phyloP scores from a whole-genome alignment of 2,329 filamentous ascomycete species.

The Basipetospora chlamydospora region DNA sequence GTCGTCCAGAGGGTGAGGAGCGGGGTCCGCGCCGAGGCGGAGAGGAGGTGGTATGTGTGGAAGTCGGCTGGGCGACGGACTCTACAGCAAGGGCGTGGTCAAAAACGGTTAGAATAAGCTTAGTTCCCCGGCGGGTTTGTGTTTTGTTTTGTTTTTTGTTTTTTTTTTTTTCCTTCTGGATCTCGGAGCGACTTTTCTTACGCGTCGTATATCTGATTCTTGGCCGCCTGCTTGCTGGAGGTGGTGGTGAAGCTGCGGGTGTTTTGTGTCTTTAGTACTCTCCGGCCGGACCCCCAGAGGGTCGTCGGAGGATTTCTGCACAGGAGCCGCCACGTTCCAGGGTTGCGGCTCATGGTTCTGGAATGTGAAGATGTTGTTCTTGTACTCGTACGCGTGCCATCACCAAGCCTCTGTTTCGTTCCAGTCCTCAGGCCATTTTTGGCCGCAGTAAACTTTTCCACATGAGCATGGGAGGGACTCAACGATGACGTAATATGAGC shows the following conservation, averaged over 20 bases:
- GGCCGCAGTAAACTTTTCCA: no score
- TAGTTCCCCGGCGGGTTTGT: no score
- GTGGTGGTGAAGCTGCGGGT: slow-evolving; percentile 6
- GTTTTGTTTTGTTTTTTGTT: slow-evolving; percentile 5
- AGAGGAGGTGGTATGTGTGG: slow-evolving; percentile 39
- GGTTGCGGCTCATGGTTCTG: neutral
- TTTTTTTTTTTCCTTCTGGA: no score
- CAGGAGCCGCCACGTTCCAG: neutral
- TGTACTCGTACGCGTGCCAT: no score
- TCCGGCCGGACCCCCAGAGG: no score
- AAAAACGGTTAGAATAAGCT: no score
- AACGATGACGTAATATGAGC: no score
- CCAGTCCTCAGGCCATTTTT: no score
- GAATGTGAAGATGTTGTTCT: no score
- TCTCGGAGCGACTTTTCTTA: slow-evolving; percentile 14
- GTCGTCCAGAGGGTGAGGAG: slow-evolving; percentile 48
- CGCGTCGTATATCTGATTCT: slow-evolving; percentile 22
- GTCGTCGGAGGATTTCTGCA: neutral
- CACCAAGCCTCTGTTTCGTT: no score
- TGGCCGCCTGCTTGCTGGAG: slow-evolving; percentile 10
- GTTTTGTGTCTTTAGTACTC: no score
- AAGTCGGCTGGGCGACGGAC: slow-evolving; percentile 40
- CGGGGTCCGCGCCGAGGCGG: slow-evolving; percentile 35
- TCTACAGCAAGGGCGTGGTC: slow-evolving; percentile 24
- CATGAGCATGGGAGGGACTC: no score